A percentile compares a stretch with the other conserved stretches of the same genome.
Evolutionary conservation across 176 grass and related monocot genomes (phyloP).

Genomic region (Oryza meyeriana): DNA sequence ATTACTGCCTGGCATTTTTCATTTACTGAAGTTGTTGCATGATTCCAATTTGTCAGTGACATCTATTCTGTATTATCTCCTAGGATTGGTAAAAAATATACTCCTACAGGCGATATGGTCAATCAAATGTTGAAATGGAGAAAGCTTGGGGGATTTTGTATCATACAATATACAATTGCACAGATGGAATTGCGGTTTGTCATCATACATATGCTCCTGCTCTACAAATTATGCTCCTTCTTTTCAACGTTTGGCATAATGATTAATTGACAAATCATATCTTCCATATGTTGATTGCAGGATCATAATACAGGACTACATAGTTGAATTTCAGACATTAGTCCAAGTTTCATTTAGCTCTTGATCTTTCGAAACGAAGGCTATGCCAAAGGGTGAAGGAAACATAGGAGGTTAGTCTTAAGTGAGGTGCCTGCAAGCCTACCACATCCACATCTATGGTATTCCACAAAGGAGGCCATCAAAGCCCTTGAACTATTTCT

Average conservation of each 20-base stretch:
- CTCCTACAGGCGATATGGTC: constrained; percentile 81
- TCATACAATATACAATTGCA: constrained; percentile 98
- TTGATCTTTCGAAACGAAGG: constrained; percentile 42
- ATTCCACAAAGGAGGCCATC: constrained; percentile 69
- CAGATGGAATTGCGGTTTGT: constrained; percentile 86
- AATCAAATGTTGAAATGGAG: constrained; percentile 49
- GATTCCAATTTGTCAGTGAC: not conserved
- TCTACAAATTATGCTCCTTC: constrained; percentile 15
- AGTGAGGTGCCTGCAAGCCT: constrained; percentile 47
- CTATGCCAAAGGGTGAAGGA: constrained; percentile 29
- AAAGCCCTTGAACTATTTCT: constrained; percentile 82
- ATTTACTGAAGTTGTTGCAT: constrained; percentile 10
- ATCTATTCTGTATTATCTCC: constrained; percentile 25
- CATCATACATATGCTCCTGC: constrained; percentile 29
- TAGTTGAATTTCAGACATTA: constrained; percentile 84
- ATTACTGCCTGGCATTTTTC: constrained; percentile 1
- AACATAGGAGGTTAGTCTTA: constrained; percentile 53
- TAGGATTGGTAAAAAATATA: constrained; percentile 87
- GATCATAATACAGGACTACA: constrained; percentile 95
- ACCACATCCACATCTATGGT: constrained; percentile 88
- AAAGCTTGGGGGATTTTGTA: constrained; percentile 77
- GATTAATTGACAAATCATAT: constrained; percentile 13
- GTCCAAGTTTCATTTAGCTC: constrained; percentile 43
- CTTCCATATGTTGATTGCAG: constrained; percentile 51
- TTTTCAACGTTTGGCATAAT: not conserved